These are phyloP conservation scores for Galeopsis tetrahit DNA, from an alignment of 257 asterid species.

Conservation along the genomic window DNA sequence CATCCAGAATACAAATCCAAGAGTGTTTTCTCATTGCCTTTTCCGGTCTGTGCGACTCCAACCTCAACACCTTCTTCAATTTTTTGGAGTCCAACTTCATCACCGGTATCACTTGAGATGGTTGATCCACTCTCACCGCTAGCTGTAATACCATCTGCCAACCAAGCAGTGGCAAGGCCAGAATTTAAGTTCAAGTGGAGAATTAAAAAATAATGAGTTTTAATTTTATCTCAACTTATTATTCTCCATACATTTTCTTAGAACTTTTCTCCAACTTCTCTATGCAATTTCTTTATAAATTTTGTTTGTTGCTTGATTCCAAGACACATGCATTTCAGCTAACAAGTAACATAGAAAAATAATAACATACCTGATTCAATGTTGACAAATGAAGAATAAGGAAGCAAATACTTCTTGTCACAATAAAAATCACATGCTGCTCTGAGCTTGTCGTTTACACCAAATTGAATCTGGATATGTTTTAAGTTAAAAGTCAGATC, in stretches of 20 bases:
- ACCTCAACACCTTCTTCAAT: not conserved
- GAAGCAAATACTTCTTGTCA: slow-evolving; percentile 5
- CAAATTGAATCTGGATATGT: not conserved
- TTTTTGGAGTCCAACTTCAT: slow-evolving; percentile 26
- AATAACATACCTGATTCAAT: not conserved
- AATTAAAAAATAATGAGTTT: too few relatives aligned
- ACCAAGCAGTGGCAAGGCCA: not conserved
- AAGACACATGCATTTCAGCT: too few relatives aligned
- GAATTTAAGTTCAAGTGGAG: too few relatives aligned
- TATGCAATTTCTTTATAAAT: too few relatives aligned
- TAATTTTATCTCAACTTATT: too few relatives aligned
- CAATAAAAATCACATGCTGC: not conserved
- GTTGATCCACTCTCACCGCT: slow-evolving; percentile 63
- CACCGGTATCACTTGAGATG: slow-evolving; percentile 57
- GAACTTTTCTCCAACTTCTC: too few relatives aligned
- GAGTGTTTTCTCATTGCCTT: slow-evolving; percentile 46
- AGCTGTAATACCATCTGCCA: slow-evolving; percentile 44
- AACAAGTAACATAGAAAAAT: not conserved
- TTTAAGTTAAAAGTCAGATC: not conserved
- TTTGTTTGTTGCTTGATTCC: too few relatives aligned
- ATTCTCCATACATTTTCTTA: too few relatives aligned
- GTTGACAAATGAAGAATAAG: not conserved
- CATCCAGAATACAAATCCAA: slow-evolving; percentile 87
- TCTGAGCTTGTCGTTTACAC: not conserved
- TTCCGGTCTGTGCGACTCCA: slow-evolving; percentile 6